Evolutionary conservation across 805 yeast genomes (phyloP), one percentile per base, ranked within the genome.

Genomic region (Starmerella khaoyaiensis): DNA sequence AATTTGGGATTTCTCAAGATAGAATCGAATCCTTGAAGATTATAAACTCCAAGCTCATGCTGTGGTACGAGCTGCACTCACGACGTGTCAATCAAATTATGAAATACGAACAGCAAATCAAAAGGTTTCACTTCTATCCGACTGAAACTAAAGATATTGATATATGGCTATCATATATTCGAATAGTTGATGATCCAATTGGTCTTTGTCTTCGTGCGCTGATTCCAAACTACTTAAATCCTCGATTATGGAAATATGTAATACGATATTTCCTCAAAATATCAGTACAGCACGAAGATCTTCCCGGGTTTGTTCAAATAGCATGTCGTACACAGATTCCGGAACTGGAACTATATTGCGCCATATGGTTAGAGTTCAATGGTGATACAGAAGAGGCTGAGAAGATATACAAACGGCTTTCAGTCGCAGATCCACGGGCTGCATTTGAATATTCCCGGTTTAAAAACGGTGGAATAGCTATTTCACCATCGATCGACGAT

Each of bases 121-220:
- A 66, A 12, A 64, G 72, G 35, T 68, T 67, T 24, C 69, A 65
- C 21, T 84, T 79, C 52, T 68, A 71, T 28, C 55, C 79, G 8
- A 65, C 65, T 1, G 51, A 74, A 0, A 50, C 55, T 4, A 67
- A 66, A 11, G 72, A 69, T 15, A 44, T 65, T 2, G 50, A 52
- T 1, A 61, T 60, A 27, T 87, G 96, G 94, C 41, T 61, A 1
- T 52, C 58, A 1, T 90, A 86, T 53, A 53, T 83, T 10, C 65
- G 69, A 16, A 70, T 40, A 17, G 24, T 41, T 7, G 44, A 44
- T 3, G 48, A 59, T 17, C 61, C 70, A 1, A 55, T 57, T 6
- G 58, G 67, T 6, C 51, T 80, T 1, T 86, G 77, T 56, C 87
- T 80, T 53, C 64, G 95, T 39, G 72, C 82, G 14, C 58, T 87